Conservation (phyloP, 2,329 filamentous ascomycete genomes). For the Chaetomiaceae sp. region DNA sequence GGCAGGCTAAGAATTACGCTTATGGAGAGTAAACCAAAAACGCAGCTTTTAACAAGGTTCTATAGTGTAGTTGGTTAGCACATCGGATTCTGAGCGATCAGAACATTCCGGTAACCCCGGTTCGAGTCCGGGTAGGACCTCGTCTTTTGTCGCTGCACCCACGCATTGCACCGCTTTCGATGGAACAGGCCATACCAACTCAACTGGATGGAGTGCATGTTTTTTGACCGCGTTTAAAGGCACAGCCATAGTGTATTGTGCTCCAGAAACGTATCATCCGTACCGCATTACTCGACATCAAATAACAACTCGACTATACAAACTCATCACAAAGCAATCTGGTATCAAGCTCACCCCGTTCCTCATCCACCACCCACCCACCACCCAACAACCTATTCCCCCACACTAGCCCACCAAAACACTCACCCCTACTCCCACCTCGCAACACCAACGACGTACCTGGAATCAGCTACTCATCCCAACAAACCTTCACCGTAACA, state of each 20-base stretch:
- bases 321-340: too few species aligned
- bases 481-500: constrained; percentile 47
- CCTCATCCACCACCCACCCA: neutral
- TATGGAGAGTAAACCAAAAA: too few species aligned
- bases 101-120: constrained; percentile 18
- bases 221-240: too few species aligned
- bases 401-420: neutral
- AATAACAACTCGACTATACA: too few species aligned
- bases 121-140: constrained; percentile 19
- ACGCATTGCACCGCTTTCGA: too few species aligned
- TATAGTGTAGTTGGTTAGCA: constrained; percentile 20
- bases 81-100: constrained; percentile 15
- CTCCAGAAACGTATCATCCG: too few species aligned
- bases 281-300: too few species aligned
- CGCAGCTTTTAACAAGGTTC: too few species aligned
- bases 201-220: too few species aligned
- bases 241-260: too few species aligned
- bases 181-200: too few species aligned
- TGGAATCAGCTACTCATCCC: constrained; percentile 33
- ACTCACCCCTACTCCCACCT: neutral
- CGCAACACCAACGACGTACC: neutral
- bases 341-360: neutral
- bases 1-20: too few species aligned
- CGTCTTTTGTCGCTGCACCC: neutral
- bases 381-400: neutral